Base-by-base conservation (phyloP, 2,329 filamentous ascomycete species). In the Immersiporthe knoxdaviesiana region DNA sequence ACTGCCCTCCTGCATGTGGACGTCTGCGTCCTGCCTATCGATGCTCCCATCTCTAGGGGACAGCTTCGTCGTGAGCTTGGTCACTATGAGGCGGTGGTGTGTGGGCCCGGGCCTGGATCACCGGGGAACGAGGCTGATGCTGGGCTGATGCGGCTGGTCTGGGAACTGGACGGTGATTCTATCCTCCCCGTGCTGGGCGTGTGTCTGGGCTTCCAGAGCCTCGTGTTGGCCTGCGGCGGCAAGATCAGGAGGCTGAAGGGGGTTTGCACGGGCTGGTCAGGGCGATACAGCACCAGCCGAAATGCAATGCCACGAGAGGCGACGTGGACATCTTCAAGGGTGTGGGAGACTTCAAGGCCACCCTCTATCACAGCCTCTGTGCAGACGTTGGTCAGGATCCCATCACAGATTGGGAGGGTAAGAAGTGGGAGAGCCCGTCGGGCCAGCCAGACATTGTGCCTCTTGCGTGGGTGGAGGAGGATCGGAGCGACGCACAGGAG, bases 41-140 rank as follows among this genome's bases (percentile, higher is more conserved):
- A 93, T 75, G 83, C 83, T n/a, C 78, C 83, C 3, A 81, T 85
- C 66, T 81, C 87, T 61, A 79, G 76, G 35, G 70, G 75, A 16
- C 81, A 81, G 50, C 83, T 89, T 73, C 81, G 85, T 41, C 79
- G 80, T 65, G 82, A 86, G 72, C 81, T 91, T 14, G 74, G 79
- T 47, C 81, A 84, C 56, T 97, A 94, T 77, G 91, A 95, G 79
- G 96, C 93, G 54, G 89, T 97, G 30, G 91, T 98, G 63, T 92
- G 93, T 72, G 95, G 96, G 0, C 96, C 96, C 0, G 96, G 96
- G 0, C 96, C 96, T 0, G 96, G 96, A 12, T 89, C 92, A 75
- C 93, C 95, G 0, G 85, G 85, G 60, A 86, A 88, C 69, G 79
- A 87, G 10, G 81, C 83, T n/a, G 95, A 98, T 79, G 89, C 97